Percentiles rank a stretch among this genome's conserved stretches.
phyloP scores from a whole-genome alignment of 2,329 filamentous ascomycete genomes.

The Calcarisporium arbuscula region DNA sequence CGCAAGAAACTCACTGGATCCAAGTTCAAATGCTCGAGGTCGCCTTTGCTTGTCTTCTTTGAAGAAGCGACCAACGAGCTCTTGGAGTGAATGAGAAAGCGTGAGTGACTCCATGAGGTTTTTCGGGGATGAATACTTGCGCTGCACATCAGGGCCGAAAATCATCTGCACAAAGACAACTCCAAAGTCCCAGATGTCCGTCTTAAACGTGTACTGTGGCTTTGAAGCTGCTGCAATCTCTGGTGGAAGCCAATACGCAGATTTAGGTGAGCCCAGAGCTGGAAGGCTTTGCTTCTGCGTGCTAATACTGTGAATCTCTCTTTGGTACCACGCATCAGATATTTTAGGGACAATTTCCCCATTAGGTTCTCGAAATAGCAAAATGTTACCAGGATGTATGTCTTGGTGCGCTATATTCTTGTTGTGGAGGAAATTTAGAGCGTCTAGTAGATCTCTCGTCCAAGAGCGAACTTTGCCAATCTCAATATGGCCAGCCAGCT shows the following conservation, averaged over 20 bases:
- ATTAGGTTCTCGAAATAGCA: constrained; percentile 64
- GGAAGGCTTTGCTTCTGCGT: constrained; percentile 46
- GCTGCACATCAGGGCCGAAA: constrained; percentile 71
- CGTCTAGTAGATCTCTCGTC: constrained; percentile 89
- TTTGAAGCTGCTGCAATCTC: constrained; percentile 62
- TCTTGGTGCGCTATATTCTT: constrained; percentile 78
- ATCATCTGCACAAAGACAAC: constrained; percentile 91
- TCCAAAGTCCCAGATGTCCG: constrained; percentile 93
- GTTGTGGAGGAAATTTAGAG: constrained; percentile 78
- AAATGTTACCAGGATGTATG: constrained; percentile 72
- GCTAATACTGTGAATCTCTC: constrained; percentile 56
- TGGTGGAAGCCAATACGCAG: constrained; percentile 77
- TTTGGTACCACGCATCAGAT: constrained; percentile 66
- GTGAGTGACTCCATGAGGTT: constrained; percentile 64
- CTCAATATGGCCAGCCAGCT: constrained; percentile 68
- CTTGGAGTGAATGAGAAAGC: constrained; percentile 69
- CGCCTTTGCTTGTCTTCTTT: constrained; percentile 76
- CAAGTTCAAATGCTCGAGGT: constrained; percentile 70
- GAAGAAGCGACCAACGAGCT: constrained; percentile 80
- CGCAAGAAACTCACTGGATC: constrained; percentile 59
- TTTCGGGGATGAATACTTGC: constrained; percentile 73
- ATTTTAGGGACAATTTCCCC: constrained; percentile 69
- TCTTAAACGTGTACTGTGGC: constrained; percentile 64
- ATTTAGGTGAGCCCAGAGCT: constrained; percentile 57
- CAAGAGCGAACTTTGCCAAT: constrained; percentile 75